A percentile compares a stretch with the other conserved stretches of the same genome.
Conservation (phyloP, 495 filamentous ascomycete species). For the Chaetomium fimeti region DNA sequence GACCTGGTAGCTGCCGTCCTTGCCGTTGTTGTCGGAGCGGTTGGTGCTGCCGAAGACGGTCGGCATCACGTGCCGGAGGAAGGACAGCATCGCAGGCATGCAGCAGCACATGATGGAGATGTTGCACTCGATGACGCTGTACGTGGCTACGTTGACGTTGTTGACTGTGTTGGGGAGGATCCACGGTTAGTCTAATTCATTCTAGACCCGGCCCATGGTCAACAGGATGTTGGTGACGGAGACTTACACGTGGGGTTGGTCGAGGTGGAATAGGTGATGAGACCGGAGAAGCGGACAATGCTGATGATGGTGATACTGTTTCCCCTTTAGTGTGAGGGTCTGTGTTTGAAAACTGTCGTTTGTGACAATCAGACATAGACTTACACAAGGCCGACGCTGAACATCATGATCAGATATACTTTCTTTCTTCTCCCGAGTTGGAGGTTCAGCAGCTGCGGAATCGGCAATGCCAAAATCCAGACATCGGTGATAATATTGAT, state of each 20-base stretch:
- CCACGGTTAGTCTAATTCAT: background rate
- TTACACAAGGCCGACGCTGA: constrained; percentile 9
- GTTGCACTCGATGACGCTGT: constrained; percentile 7
- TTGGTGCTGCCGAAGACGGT: constrained; percentile 3
- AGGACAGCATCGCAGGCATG: background rate
- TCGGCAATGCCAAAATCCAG: constrained; percentile 5
- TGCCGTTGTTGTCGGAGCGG: background rate
- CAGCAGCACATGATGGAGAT: constrained; percentile 10
- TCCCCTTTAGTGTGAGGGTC: background rate
- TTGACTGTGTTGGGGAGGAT: background rate
- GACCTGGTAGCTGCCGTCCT: background rate
- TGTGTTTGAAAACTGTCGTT: background rate
- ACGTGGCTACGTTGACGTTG: constrained; percentile 9
- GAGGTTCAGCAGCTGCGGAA: constrained; percentile 3
- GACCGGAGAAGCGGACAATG: constrained; percentile 3
- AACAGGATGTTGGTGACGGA: background rate
- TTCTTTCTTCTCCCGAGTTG: background rate
- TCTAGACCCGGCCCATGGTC: background rate
- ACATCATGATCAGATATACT: constrained; percentile 1
- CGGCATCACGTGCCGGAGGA: constrained; percentile 1
- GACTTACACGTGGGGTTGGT: constrained; percentile 6
- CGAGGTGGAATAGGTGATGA: background rate
- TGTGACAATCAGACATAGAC: background rate
- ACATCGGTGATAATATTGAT: background rate
- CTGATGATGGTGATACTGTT: constrained; percentile 9